Evolutionary conservation across 257 asterid genomes (phyloP), one percentile per base, ranked within the genome.

Genomic region (Gardenia jasminoides): DNA sequence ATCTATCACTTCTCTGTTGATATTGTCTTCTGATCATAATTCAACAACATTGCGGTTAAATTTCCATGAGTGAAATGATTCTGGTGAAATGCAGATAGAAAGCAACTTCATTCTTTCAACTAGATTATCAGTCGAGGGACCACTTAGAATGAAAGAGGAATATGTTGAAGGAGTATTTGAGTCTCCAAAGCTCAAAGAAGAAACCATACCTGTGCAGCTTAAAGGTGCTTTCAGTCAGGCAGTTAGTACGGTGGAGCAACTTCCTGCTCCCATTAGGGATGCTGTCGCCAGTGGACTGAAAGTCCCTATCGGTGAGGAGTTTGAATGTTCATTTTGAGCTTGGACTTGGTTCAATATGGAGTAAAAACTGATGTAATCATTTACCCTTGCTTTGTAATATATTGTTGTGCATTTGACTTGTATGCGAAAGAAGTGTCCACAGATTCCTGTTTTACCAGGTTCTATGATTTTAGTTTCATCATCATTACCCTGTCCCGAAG

Each of bases 141-240:
- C 99, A 44, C 93, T 93, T 77, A 85, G 97, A 64, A 85, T 95
- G 92, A 93, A 93, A 83, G 99, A 95, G 85, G 99, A 90, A 85
- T 95, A 92, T 71, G 76, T 93, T 28, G 97, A 93, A 87, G 98
- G 94, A 71, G 59, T 85, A 85, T 56, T 95, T 39, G 97, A 90
- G 76, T 84, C 97, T 68, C 99, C 98, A 44, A 92, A 89, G 91
- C 86, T 95, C 72, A 79, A 85, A 26, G 97, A 93, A 84, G 97
- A 92, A 76, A 78, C 90, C 26, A 75, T 95, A 70, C 99, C 99
- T 54, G 84, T 83, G 75, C 97, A 93, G 80, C 89, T 95, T 66
- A 90, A 84, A 86, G 91, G 94, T 50, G 92, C 90, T 86, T 87
- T 90, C 31, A 79, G 84, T 68, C 97, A 89, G 85, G 98, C 94